Evolutionary conservation across 2,329 filamentous ascomycete species (phyloP).

Genomic region (Stachybotrys chlorohalonatus): DNA sequence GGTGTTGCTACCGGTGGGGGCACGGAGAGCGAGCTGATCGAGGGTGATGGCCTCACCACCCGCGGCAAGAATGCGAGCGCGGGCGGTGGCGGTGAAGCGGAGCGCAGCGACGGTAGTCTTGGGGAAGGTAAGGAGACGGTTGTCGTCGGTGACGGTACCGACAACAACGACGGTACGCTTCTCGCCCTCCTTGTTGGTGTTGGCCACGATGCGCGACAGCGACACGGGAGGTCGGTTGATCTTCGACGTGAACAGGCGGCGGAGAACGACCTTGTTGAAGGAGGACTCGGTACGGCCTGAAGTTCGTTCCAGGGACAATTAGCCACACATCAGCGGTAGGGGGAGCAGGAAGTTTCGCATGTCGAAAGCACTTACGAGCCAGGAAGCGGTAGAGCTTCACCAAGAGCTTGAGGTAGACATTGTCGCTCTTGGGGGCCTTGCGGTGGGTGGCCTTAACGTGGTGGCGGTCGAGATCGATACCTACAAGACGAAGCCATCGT

Average conservation of each 20-base stretch:
- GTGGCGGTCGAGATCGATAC: conserved; percentile 65
- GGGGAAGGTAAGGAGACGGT: conserved; percentile 81
- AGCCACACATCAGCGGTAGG: no score
- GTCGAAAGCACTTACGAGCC: conserved; percentile 59
- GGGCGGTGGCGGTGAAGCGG: conserved; percentile 92
- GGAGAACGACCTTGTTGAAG: conserved; percentile 99
- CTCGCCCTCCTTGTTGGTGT: conserved; percentile 55
- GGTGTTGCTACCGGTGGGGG: conserved; percentile 94
- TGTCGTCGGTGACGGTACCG: conserved; percentile 95
- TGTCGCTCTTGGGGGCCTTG: conserved; percentile 95
- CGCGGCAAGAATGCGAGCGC: conserved; percentile 84
- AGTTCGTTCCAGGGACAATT: not conserved
- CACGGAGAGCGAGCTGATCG: conserved; percentile 91
- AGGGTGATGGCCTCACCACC: conserved; percentile 93
- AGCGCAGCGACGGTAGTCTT: conserved; percentile 92
- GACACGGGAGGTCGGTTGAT: conserved; percentile 96
- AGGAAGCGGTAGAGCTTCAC: conserved; percentile 98
- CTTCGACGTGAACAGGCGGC: conserved; percentile 96
- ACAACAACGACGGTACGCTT: conserved; percentile 89
- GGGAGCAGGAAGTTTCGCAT: not conserved
- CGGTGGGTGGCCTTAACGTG: conserved; percentile 69
- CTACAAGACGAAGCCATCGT: conserved; percentile 45
- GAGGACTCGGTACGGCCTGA: conserved; percentile 86
- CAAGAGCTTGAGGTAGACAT: conserved; percentile 93
- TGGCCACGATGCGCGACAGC: conserved; percentile 77